Evolutionary conservation across 257 asterid species (phyloP), one percentile per base, ranked within the genome.

Genomic region (Penstemon barbatus): DNA sequence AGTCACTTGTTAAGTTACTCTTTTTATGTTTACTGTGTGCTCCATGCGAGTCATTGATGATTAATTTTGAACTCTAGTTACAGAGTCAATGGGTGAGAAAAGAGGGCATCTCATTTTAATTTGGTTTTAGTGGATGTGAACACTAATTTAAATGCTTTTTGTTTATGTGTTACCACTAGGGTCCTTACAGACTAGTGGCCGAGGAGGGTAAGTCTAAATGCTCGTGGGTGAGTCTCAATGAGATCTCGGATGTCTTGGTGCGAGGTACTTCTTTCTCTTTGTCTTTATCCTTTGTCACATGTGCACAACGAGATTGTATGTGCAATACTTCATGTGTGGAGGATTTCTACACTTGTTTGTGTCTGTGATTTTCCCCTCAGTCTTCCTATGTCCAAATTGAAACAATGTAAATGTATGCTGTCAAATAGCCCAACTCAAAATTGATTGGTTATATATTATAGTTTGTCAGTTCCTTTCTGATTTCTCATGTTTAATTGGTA

Each of bases 191-290:
- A 76, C 80, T 90, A 85, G 97, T 93, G 65, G 97, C 96, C 0
- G 97, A 93, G 77, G 97, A 90, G 84, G 99, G 99, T 12, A 93
- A 88, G 75, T 86, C 99, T 19, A 90, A 88, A 76, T 87, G 96
- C 84, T 90, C 96, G 5, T 84, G 96, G 95, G 96, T 90, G 84
- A 91, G 90, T 79, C 95, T 93, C 79, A 89, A 88, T 71, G 97
- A 93, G 82, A 79, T 87, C 71, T 89, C 99, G 15, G 87, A 89
- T 73, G 95, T 79, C 76, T 71, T 85, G 79, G 92, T 85, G 66
- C 88, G 82, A 87, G 99, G 99, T 93, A 87, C 74, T 66, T 54
- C 7, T 69, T 40, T 74, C 60, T 13, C 10, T 54, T 5, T 39
- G 2, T 60, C 52, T 33, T 41, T 61, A 18, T 13, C 25, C 37